Evolutionary conservation across 2,329 filamentous ascomycete genomes (phyloP), one percentile per base, ranked within the genome.

Genomic region (Monilinia fructicola): DNA sequence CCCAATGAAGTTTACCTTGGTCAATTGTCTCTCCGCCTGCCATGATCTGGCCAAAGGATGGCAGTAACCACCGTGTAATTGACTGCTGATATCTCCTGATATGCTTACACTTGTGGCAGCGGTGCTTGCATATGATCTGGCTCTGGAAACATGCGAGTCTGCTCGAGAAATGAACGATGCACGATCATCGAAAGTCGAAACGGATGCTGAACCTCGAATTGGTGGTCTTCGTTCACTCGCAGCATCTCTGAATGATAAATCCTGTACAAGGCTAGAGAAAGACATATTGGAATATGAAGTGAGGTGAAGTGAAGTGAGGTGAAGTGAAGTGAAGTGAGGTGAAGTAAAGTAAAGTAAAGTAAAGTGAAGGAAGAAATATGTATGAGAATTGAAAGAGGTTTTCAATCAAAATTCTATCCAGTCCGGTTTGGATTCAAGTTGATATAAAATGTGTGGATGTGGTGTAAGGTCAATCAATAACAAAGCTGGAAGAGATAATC

Each of bases 11-110:
- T 82, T 66, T 72, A 91, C 91, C 87, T 94, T 94, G 69, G 91
- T 94, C 77, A 95, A 83, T 80, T 94, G 91, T 71, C 90, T 85
- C 80, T 94, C 91, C 44, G 90, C 88, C 78, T 95, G 91, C 91
- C 91, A 95, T 73, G 88, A 85, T 71, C 91, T 84, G 67, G 90
- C 89, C 66, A 95, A 83, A 56, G 91, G 90, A 74, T 95, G 91
- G 74, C 87, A 89, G 78, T 94, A 94, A 67, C 91, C 91, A 64
- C 90, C 89, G 75, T 95, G 91, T 53, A 94, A 84, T 78, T 94
- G 91, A 78, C 90, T 93, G 18, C 89, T 89, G 72, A 95, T 93
- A 74, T 93, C 90, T 64, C 87, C 87, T 1, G 86, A 81, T 72
- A 89, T 89, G 83, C 87, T 89, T 70, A 89, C 87, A 76, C 86